A percentile compares a stretch with the other conserved stretches of the same genome.
Conservation (phyloP, 805 yeast species). For the Groenewaldozyma salmanticensis region DNA sequence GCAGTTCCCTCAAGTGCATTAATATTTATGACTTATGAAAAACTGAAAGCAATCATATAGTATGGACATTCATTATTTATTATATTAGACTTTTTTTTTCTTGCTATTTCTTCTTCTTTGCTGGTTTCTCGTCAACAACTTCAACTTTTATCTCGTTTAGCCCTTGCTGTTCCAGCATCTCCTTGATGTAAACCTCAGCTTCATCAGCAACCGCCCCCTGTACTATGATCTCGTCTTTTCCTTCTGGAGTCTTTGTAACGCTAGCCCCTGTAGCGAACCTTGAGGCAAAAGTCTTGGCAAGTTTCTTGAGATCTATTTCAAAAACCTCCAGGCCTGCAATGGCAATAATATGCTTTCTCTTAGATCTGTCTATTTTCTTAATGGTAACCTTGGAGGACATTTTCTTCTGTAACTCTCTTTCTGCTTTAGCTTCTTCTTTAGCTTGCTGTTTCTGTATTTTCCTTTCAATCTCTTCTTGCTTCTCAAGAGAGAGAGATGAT, state of each 20-base stretch:
- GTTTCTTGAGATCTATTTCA: constrained; percentile 79
- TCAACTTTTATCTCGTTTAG: constrained; percentile 81
- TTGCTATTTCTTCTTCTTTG: constrained; percentile 39
- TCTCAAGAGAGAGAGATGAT: constrained; percentile 52
- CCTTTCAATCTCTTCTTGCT: constrained; percentile 71
- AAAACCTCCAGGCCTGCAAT: constrained; percentile 83
- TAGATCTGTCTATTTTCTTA: constrained; percentile 83
- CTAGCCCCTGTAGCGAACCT: constrained; percentile 95
- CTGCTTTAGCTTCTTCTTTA: constrained; percentile 60
- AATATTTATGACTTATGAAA: constrained; percentile 72
- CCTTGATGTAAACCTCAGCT: constrained; percentile 66
- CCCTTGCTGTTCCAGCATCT: constrained; percentile 70
- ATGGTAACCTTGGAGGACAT: constrained; percentile 71
- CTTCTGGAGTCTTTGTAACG: constrained; percentile 81
- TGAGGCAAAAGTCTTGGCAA: constrained; percentile 85
- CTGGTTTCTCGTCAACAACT: constrained; percentile 71
- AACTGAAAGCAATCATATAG: constrained; percentile 13
- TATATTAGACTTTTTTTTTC: too few species aligned
- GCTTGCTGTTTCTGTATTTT: constrained; percentile 78
- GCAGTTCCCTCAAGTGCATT: constrained; percentile 87
- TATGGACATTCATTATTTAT: too few species aligned
- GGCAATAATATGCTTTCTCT: constrained; percentile 78
- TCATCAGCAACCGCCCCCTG: constrained; percentile 96
- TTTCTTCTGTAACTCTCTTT: constrained; percentile 70
- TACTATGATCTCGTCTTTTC: constrained; percentile 81